A percentile compares a stretch with the other conserved stretches of the same genome.
Conservation (phyloP, 306 rosid genomes). For the Rosa multiflora region DNA sequence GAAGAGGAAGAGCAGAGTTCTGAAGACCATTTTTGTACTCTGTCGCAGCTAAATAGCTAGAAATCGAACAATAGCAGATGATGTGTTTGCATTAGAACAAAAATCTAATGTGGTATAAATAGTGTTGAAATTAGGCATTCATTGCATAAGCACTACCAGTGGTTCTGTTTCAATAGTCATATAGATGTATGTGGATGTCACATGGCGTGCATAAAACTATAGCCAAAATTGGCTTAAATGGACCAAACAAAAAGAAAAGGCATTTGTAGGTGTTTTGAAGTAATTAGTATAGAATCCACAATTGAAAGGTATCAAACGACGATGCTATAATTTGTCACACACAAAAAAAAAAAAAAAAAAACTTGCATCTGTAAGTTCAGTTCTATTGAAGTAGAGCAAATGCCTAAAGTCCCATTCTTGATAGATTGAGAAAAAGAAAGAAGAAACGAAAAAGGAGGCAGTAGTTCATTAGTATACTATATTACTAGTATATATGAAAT, state of each 20-base stretch:
- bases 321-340: not conserved
- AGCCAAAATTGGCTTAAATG: not conserved
- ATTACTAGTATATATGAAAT: too few relatives aligned
- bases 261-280: not conserved
- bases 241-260: not conserved
- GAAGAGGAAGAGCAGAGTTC: not conserved
- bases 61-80: too few relatives aligned
- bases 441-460: too few relatives aligned
- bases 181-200: not conserved
- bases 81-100: too few relatives aligned
- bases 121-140: too few relatives aligned
- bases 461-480: too few relatives aligned
- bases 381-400: not conserved
- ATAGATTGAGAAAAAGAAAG: too few relatives aligned
- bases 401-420: not conserved
- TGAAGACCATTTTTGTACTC: not conserved
- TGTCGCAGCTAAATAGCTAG: too few relatives aligned
- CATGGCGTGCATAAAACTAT: not conserved
- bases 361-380: not conserved
- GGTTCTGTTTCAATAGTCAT: not conserved
- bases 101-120: too few relatives aligned
- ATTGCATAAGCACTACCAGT: too few relatives aligned
- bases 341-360: not conserved
- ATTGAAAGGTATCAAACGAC: not conserved
- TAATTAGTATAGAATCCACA: not conserved